These are phyloP conservation scores for Rhizoclosmatium sp. DNA, from an alignment of 192 early-diverging fungal species.

Conservation along the genomic window DNA sequence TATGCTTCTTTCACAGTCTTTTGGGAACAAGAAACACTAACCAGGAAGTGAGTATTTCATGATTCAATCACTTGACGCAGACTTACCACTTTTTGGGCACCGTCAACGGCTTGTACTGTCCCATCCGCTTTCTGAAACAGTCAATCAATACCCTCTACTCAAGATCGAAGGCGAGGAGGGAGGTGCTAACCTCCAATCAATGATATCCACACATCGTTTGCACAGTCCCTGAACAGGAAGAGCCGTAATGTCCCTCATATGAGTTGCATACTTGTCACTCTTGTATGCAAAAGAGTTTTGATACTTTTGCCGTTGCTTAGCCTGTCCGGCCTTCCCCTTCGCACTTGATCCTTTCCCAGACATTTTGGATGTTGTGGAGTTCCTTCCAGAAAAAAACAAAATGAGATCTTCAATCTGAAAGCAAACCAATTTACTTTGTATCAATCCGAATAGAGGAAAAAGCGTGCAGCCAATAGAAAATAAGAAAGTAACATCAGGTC, in stretches of 20 bases:
- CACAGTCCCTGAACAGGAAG: slow-evolving; percentile 83
- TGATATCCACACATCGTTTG: slow-evolving; percentile 53
- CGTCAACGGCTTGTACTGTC: slow-evolving; percentile 97
- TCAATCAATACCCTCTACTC: slow-evolving; percentile 4
- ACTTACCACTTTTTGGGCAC: slow-evolving; percentile 85
- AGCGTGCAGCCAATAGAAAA: too few relatives aligned
- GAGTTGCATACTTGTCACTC: slow-evolving; percentile 86
- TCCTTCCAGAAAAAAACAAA: too few relatives aligned
- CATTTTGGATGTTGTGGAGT: slow-evolving; percentile 21
- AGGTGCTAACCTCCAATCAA: slow-evolving; percentile 55
- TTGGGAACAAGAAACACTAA: slow-evolving; percentile 75
- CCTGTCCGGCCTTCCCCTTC: slow-evolving; percentile 65
- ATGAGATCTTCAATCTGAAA: too few relatives aligned
- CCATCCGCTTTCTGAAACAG: slow-evolving; percentile 91
- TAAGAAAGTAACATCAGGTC: too few relatives aligned
- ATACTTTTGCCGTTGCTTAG: slow-evolving; percentile 86
- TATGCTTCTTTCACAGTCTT: slow-evolving; percentile 92
- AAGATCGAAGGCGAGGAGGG: neutral
- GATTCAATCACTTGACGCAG: neutral
- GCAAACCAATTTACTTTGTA: too few relatives aligned
- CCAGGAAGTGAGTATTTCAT: neutral
- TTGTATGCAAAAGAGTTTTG: slow-evolving; percentile 88
- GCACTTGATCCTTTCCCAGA: slow-evolving; percentile 42
- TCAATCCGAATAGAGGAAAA: too few relatives aligned
- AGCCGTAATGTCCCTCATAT: slow-evolving; percentile 75